phyloP scores from a whole-genome alignment of 2,329 filamentous ascomycete species.

The Stenocarpella maydis region DNA sequence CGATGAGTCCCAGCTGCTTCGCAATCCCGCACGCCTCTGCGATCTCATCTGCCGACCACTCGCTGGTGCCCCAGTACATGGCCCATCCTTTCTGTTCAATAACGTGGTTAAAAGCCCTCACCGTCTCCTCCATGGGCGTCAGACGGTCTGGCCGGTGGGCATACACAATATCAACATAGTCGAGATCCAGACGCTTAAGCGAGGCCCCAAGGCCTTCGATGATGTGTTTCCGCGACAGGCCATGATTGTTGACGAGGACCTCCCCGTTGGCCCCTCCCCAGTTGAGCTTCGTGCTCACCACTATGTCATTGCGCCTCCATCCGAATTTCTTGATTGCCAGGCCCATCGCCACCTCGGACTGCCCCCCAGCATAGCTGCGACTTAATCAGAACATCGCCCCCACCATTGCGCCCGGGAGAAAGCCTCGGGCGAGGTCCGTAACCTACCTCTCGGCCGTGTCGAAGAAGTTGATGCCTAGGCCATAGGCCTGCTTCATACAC shows the following conservation, averaged over 20 bases:
- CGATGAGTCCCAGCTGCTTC: constrained; percentile 66
- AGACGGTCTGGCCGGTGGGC: constrained; percentile 73
- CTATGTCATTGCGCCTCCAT: constrained; percentile 69
- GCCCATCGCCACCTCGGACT: constrained; percentile 71
- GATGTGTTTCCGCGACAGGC: constrained; percentile 67
- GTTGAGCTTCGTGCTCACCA: constrained; percentile 70
- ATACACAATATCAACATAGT: constrained; percentile 74
- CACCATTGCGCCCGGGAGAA: not conserved
- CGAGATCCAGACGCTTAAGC: constrained; percentile 63
- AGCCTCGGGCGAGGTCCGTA: not conserved
- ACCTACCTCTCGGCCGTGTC: constrained; percentile 61
- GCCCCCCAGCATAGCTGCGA: constrained; percentile 61
- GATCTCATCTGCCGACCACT: constrained; percentile 76
- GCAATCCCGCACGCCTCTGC: constrained; percentile 68
- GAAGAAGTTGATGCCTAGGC: constrained; percentile 69
- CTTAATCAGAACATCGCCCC: not conserved
- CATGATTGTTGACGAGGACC: constrained; percentile 67
- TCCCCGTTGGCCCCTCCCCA: constrained; percentile 69
- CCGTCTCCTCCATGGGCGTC: constrained; percentile 76
- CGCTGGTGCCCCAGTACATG: constrained; percentile 77
- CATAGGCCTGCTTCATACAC: constrained; percentile 69
- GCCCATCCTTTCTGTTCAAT: constrained; percentile 72
- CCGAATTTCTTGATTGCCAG: constrained; percentile 66
- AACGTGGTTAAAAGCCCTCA: constrained; percentile 75
- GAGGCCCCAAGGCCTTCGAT: constrained; percentile 67